Base-by-base conservation (phyloP, 2,329 filamentous ascomycete genomes). In the Fusarium piperis region DNA sequence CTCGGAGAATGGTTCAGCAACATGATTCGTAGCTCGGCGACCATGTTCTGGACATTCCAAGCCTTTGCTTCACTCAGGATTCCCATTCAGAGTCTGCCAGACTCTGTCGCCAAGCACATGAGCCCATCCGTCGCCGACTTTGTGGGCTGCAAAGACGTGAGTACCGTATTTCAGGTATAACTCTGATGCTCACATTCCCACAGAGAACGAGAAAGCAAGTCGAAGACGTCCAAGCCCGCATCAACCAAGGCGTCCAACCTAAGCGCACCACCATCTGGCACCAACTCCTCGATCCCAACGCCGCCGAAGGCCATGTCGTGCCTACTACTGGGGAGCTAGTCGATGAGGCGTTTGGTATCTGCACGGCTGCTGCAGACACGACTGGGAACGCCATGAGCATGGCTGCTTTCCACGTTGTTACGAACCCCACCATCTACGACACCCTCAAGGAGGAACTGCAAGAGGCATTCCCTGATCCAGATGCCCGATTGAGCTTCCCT, bases 1-100 rank as follows among this genome's bases (percentile, higher is more conserved):
- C 48, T 72, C 0, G 67, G 69, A 2, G 58, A 59, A n/a, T 70
- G 69, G 69, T 70, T 72, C 16, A 64, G 55, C 3, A 15, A 59
- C 4, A 64, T 67, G 64, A 33, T 67, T 9, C 60, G 60, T 11
- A 51, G 46, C 15, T 67, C 64, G 11, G 44, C 33, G 2, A 26
- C 53, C 33, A 59, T 67, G 60, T 56, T 67, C n/a, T 67, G 46
- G 55, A 64, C 60, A 4, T 67, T 67, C 3, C 64, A 64, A 28
- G 64, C n/a, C 2, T 64, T 67, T 55, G 55, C 64, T 16, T 64
- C 38, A 2, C n/a, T 55, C 3, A 44, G 44, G 4, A 26, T 53
- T 16, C 60, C 53, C 26, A 44, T 67, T 2, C 55, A 64, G 32
- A 46, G 55, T 23, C 55, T 64, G 4, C 64, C 64, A 1, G 64